Conservation (phyloP, 495 filamentous ascomycete genomes). For the Aspergillus saccharolyticus region DNA sequence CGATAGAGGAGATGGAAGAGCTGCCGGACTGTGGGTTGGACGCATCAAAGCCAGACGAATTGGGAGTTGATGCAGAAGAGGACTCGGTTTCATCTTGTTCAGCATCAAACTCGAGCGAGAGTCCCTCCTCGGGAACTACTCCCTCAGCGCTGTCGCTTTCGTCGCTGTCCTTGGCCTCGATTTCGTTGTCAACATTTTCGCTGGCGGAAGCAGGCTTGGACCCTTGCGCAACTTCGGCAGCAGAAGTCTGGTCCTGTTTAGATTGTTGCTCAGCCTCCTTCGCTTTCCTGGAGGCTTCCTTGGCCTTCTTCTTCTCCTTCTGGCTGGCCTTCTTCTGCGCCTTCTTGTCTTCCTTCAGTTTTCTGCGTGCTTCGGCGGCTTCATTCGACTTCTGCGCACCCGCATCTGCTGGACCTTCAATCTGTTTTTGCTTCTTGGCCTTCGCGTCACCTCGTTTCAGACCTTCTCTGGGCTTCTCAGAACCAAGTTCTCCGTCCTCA, state of each 20-base stretch:
- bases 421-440: slow-evolving; percentile 35
- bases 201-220: slow-evolving; percentile 21
- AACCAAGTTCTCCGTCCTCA: slow-evolving; percentile 41
- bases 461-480: slow-evolving; percentile 39
- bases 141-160: slow-evolving; percentile 34
- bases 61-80: slow-evolving; percentile 48
- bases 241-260: slow-evolving; percentile 17
- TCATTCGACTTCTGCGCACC: slow-evolving; percentile 25
- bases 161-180: slow-evolving; percentile 25
- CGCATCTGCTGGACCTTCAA: slow-evolving; percentile 26
- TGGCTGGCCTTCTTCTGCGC: slow-evolving; percentile 46
- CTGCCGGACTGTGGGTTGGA: slow-evolving; percentile 55
- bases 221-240: slow-evolving; percentile 12
- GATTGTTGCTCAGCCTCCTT: slow-evolving; percentile 40
- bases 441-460: slow-evolving; percentile 33
- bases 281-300: slow-evolving; percentile 41
- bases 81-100: slow-evolving; percentile 36
- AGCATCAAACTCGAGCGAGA: slow-evolving; percentile 36
- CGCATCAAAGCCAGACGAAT: slow-evolving; percentile 63
- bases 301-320: slow-evolving; percentile 46
- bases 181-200: slow-evolving; percentile 24
- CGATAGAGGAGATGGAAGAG: slow-evolving; percentile 67
- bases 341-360: slow-evolving; percentile 44
- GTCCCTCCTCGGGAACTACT: slow-evolving; percentile 34
- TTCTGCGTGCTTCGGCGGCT: slow-evolving; percentile 37